Conservation (phyloP, 78 protist species). For the Reticulomyxa filosa region DNA sequence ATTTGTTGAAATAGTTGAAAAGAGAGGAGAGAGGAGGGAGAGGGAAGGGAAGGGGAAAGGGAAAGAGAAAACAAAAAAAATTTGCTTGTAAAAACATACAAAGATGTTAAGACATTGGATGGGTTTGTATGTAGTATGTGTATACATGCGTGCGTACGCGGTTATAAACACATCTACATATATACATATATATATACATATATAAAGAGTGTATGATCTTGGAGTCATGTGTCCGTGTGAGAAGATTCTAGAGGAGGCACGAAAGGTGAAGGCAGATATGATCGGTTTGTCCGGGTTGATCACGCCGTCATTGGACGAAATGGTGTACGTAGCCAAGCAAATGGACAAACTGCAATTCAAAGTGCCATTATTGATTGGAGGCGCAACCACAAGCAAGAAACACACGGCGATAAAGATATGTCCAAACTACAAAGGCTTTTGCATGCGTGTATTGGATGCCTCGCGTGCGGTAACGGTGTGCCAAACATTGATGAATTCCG, state of each 20-base stretch:
- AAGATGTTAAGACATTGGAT: too few species aligned
- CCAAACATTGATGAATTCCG: slow-evolving; percentile 35
- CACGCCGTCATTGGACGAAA: slow-evolving; percentile 94
- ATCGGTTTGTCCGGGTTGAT: slow-evolving; percentile 91
- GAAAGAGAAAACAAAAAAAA: too few species aligned
- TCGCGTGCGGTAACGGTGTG: slow-evolving; percentile 30
- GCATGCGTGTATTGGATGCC: slow-evolving; percentile 82
- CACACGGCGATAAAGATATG: slow-evolving; percentile 93
- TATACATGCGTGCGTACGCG: too few species aligned
- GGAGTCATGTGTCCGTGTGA: slow-evolving; percentile 79
- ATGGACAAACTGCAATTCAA: slow-evolving; percentile 51
- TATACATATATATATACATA: not conserved
- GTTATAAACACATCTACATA: not conserved
- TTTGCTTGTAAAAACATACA: too few species aligned
- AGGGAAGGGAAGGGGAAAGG: too few species aligned
- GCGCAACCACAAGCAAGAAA: slow-evolving; percentile 88
- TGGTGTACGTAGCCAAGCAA: slow-evolving; percentile 79
- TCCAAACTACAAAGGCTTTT: slow-evolving; percentile 52
- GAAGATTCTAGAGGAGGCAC: slow-evolving; percentile 51
- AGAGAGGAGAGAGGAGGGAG: too few species aligned
- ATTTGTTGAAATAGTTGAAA: not conserved
- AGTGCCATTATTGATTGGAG: slow-evolving; percentile 90
- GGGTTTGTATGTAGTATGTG: too few species aligned
- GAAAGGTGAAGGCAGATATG: slow-evolving; percentile 53
- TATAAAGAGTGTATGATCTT: slow-evolving; percentile 41